Conservation (phyloP, 176 grass and related monocot genomes). For the Carex cristatella region DNA sequence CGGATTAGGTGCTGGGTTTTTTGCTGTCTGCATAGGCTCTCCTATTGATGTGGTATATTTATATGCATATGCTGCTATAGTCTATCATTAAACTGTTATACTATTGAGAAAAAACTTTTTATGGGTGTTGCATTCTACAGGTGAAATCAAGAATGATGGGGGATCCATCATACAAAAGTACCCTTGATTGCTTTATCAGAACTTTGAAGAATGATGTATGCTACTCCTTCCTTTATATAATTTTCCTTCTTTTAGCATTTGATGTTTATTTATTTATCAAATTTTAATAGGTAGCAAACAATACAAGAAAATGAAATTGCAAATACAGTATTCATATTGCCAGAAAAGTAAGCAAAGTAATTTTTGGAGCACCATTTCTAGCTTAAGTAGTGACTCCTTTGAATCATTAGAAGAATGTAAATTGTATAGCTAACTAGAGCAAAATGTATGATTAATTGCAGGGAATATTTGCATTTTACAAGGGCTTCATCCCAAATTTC, state of each 20-base stretch:
- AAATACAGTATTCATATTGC: constrained; percentile 7
- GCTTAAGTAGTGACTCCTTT: background rate
- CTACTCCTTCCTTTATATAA: background rate
- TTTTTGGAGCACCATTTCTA: background rate
- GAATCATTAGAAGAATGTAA: constrained; percentile 4
- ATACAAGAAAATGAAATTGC: background rate
- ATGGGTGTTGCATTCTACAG: constrained; percentile 23
- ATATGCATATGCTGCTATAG: background rate
- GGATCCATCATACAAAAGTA: constrained; percentile 74
- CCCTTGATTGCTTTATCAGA: constrained; percentile 78
- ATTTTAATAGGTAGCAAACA: background rate
- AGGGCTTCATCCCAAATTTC: constrained; percentile 81
- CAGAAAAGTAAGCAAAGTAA: background rate
- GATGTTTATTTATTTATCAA: background rate
- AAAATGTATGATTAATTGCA: constrained; percentile 20
- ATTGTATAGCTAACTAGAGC: background rate
- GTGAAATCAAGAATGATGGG: constrained; percentile 99
- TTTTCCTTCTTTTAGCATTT: background rate
- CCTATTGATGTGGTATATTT: constrained; percentile 80
- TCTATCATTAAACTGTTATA: background rate
- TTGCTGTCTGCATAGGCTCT: constrained; percentile 94
- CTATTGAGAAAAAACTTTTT: background rate
- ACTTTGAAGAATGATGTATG: constrained; percentile 87
- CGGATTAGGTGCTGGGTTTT: constrained; percentile 79
- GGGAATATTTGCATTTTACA: constrained; percentile 81